Evolutionary conservation across 768 basidiomycete genomes (phyloP).

Genomic region (Agrocybe chaxingu): DNA sequence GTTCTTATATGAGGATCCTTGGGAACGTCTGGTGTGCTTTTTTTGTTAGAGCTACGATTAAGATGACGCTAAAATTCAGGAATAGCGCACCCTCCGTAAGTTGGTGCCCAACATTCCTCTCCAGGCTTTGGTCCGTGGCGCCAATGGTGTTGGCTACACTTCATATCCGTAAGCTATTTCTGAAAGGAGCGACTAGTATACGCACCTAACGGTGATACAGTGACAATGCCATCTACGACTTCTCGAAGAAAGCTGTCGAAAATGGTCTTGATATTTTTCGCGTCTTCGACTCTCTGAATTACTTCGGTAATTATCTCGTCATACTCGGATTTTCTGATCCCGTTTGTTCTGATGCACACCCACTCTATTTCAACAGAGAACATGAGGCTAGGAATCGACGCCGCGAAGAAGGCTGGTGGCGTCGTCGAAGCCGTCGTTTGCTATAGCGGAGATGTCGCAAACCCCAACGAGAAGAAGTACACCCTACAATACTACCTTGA

Average conservation of each 20-base stretch:
- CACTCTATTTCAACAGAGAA: slow-evolving; percentile 49
- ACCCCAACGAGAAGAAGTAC: slow-evolving; percentile 94
- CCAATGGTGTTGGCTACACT: slow-evolving; percentile 98
- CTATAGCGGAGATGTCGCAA: slow-evolving; percentile 97
- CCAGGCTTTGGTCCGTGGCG: slow-evolving; percentile 97
- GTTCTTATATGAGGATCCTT: slow-evolving; percentile 99
- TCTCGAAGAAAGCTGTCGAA: slow-evolving; percentile 99
- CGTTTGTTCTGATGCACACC: background rate
- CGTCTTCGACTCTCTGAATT: slow-evolving; percentile 98
- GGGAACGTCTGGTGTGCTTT: slow-evolving; percentile 85
- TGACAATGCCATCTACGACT: slow-evolving; percentile 99
- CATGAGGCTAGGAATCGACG: slow-evolving; percentile 92
- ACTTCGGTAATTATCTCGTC: slow-evolving; percentile 66
- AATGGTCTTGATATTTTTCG: slow-evolving; percentile 99
- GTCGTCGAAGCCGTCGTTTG: slow-evolving; percentile 97
- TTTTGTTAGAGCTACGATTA: background rate
- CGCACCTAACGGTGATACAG: slow-evolving; percentile 31
- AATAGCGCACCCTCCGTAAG: slow-evolving; percentile 83
- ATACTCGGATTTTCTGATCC: background rate
- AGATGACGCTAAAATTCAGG: slow-evolving; percentile 13
- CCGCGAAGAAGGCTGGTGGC: slow-evolving; percentile 99
- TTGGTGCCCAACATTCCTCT: slow-evolving; percentile 98
- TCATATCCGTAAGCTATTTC: slow-evolving; percentile 79
- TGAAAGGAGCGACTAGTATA: background rate
- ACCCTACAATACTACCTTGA: slow-evolving; percentile 96